Evolutionary conservation across 1,284 basidiomycete genomes (phyloP), one percentile per base, ranked within the genome.

Genomic region (Termitomyces sp.): DNA sequence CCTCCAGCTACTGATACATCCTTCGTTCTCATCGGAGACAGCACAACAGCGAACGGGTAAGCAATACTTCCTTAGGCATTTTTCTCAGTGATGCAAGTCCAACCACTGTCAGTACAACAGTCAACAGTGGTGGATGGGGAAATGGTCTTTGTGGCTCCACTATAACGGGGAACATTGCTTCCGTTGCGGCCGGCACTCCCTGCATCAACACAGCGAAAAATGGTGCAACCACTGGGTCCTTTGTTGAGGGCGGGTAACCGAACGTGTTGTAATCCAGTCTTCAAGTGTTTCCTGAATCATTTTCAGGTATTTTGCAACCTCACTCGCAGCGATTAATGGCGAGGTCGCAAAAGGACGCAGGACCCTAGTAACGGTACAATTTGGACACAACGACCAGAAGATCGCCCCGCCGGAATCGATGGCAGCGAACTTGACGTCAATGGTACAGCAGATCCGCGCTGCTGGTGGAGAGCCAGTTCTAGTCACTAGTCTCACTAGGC

Each of bases 381-480:
- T 77, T 50, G 75, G 75, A 0, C 74, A 76, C 57, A 77, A 75
- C 50, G 74, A 76, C 54, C 66, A 68, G 68, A 76, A 76, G 53
- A 72, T 78, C 34, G 72, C 69, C 0, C 67, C 71, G 40, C 72
- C 75, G 2, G 73, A 71, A 52, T 74, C 74, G 0, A 77, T 76
- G 74, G 73, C 72, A 5, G 64, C 64, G 0, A 76, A 77, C 54
- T 51, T 76, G 37, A 75, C 73, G 4, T 60, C 55, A 3, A 74
- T 76, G 70, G 69, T 75, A 0, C 54, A 68, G 44, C 66, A 74
- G 53, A 63, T 75, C 47, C 65, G 69, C 3, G 63, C 60, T 1
- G 53, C 72, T 18, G 69, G 70, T n/a, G 75, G 64, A 2, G 70
- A 72, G 50, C 73, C 74, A 1, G 69, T 77, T 11, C 62, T 76